Base-by-base conservation (phyloP, 192 early-diverging fungal genomes). In the Backusella mclennaniae region DNA sequence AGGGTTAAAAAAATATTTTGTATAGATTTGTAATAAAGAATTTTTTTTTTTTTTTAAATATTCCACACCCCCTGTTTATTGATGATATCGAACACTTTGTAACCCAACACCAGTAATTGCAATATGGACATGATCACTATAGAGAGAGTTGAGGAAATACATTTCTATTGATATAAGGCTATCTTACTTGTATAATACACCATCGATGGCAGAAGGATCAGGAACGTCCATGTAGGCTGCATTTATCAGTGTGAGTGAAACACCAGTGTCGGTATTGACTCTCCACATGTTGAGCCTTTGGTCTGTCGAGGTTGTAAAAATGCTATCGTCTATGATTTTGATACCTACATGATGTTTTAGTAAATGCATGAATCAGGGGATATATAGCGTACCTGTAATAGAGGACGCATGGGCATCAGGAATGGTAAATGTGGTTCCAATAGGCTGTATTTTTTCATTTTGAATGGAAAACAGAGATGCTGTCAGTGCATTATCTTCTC, bases 401-500 rank as follows among this genome's bases (percentile, higher is more conserved):
- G 91, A 85, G 21, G 93, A 95, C 15, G 90, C 89, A 83, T 95
- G 94, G 1, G 90, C 87, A 59, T 69, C 63, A 0, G 75, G 66
- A 38, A 87, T 80, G 44, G 33, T 73, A 63, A 39, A 73, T 41
- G 67, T 67, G 12, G 12, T 23, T 36, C 31, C 67, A 9, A 79
- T 46, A 26, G 26, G 31, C 72, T 81, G 0, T 74, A 56, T 26
- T 84, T 71, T 17, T 36, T 68, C 19, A 3, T 56, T 4, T 35
- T 69, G 46, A 52, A 31, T 42, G 15, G 19, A 31, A 35, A 66
- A 70, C 53, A 71, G 35, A 14, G 67, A 42, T 39, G 79, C 77
- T 23, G 80, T 71, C 19, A 94, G 38, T 0, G 86, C 82, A 79
- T 93, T 93, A 77, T 96, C 93, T 63, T 96, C 95, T 4, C 95